These are phyloP conservation scores for Aristolochia californica DNA, from an alignment of 164 flowering plant species.

Conservation along the genomic window DNA sequence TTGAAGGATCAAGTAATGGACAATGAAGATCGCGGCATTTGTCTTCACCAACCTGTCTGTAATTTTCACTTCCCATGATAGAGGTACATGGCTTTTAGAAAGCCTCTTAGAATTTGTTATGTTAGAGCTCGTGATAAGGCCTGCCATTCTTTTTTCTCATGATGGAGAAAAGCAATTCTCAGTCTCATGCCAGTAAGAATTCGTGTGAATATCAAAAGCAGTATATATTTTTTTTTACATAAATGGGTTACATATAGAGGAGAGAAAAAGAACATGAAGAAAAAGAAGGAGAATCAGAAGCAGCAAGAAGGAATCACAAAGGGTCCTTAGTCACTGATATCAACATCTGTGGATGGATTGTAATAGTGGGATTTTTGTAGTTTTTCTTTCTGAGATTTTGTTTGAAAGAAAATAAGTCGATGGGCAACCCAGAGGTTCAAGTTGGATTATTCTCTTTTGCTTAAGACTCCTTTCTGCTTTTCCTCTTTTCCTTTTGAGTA, in stretches of 20 bases:
- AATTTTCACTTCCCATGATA: not conserved
- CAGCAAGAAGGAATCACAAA: not conserved
- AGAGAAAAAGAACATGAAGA: not conserved
- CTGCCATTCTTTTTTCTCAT: constrained; percentile 6
- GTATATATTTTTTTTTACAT: constrained; percentile 1
- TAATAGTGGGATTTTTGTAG: constrained; percentile 6
- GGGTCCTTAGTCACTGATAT: constrained; percentile 4
- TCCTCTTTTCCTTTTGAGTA: not conserved
- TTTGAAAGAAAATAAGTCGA: constrained; percentile 6
- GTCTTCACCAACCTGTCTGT: not conserved
- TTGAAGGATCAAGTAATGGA: constrained; percentile 7
- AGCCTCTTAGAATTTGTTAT: constrained; percentile 7
- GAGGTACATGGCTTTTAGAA: not conserved
- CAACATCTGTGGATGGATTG: constrained; percentile 5
- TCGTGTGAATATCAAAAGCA: constrained; percentile 12
- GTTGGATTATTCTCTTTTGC: not conserved
- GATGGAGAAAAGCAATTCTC: constrained; percentile 3
- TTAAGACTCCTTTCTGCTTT: not conserved
- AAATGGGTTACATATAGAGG: constrained; percentile 3
- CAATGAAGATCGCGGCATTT: no score
- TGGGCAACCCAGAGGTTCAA: not conserved
- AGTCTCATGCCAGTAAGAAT: constrained; percentile 3
- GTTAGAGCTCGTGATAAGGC: constrained; percentile 1
- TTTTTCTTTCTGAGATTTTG: not conserved
- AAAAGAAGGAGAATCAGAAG: constrained; percentile 1